Evolutionary conservation across 2,329 filamentous ascomycete genomes (phyloP), one percentile per base, ranked within the genome.

Genomic region (Fusarium burgessii): DNA sequence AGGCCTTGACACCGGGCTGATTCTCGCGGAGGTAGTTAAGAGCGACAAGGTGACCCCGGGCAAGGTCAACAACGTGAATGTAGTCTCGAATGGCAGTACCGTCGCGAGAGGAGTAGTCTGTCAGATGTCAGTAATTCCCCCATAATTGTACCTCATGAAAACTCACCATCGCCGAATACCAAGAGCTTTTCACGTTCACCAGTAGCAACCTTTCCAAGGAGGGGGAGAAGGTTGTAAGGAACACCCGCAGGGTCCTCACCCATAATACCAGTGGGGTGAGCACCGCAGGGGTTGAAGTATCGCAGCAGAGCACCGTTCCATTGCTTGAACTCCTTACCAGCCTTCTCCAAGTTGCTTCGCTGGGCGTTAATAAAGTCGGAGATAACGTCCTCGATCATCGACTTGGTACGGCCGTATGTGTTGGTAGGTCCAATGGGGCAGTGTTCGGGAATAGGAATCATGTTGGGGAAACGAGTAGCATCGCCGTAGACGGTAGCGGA

Each of bases 401-500:
- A 91, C 87, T 99, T 99, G 72, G 96, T 99, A 83, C 94, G 94
- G 71, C 96, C 97, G 83, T 99, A 99, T 29, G 95, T 94, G 87
- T 98, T 99, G 74, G 96, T 99, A 17, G 96, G 94, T 55, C 94
- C 95, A 70, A 97, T 93, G 66, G 97, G 96, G 88, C 96, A 99
- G 82, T 93, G 87, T 85, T 99, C 96, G 55, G 96, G 96, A 78
- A 99, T 99, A 72, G 96, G 96, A 74, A 99, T 99, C 96, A 99
- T 99, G 87, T 97, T 92, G 75, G 92, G 91, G 84, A 98, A 93
- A 80, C 94, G 93, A 47, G 96, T 98, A 58, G 95, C 96, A 83
- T 99, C 97, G 79, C 96, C 96, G 82, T 99, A 99, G 74, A 99
- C 96, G 75, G 97, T 99, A 36, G 96, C 96, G 3, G 95, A 98